Conservation (phyloP, 2,329 filamentous ascomycete species). For the Colletotrichum chrysophilum region DNA sequence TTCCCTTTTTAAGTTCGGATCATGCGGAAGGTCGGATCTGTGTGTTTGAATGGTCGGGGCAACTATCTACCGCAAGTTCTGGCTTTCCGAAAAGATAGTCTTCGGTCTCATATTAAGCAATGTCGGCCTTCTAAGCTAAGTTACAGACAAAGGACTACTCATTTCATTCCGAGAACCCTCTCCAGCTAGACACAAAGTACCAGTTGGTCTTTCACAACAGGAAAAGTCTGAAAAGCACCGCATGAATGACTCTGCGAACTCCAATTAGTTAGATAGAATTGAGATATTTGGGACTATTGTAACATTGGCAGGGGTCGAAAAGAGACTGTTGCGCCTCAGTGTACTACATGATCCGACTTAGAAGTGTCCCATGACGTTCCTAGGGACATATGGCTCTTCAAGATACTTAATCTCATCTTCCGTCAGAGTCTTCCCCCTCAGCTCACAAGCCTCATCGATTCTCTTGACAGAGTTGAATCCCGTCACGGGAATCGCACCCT, state of each 20-base stretch:
- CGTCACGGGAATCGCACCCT: conserved; percentile 13
- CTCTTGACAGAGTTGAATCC: conserved; percentile 15
- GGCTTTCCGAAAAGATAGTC: not conserved
- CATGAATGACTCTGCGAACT: not conserved
- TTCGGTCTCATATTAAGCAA: not conserved
- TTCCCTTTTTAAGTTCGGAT: not conserved
- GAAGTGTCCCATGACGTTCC: conserved; percentile 26
- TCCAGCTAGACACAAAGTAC: not conserved
- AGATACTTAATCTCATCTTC: conserved; percentile 13
- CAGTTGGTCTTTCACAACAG: not conserved
- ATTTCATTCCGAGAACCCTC: not conserved
- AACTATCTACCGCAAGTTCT: not conserved
- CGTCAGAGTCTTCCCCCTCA: conserved; percentile 3
- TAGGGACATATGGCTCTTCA: conserved; percentile 13
- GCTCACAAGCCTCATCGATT: conserved; percentile 11
- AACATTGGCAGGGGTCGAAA: not conserved
- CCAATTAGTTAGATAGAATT: not conserved
- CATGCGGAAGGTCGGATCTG: not conserved
- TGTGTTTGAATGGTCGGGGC: not conserved
- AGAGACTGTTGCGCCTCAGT: not conserved
- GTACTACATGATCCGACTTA: conserved; percentile 17
- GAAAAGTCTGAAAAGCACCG: not conserved
- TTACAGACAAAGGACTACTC: not conserved
- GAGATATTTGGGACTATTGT: not conserved
- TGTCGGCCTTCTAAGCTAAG: not conserved